Base-by-base conservation (phyloP, 345 rosid genomes). In the Jatropha curcas region DNA sequence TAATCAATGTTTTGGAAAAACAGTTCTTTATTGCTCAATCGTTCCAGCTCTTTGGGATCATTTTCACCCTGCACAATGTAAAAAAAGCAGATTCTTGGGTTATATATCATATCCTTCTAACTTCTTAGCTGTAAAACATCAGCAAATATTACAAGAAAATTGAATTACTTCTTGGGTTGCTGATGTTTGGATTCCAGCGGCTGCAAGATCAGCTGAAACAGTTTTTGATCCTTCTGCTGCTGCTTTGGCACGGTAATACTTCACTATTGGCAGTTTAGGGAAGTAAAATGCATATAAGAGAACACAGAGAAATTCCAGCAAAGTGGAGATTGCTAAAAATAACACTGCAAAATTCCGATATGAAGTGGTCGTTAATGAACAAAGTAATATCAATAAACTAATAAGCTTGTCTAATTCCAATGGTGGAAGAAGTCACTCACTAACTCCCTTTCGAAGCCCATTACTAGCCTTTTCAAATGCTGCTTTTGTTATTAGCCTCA, bases 151-250 rank as follows among this genome's bases (percentile, higher is more conserved):
- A 68, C 2, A 24, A 41, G 53, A 27, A 51, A 61, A 22, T 28
- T 41, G 6, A 27, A 28, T 45, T 53, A 76, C 46, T 45, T 30
- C 74, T 60, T 64, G 76, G 55, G 46, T 72, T 52, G 74, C 65
- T 53, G 76, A 77, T 46, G 73, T 78, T 60, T 85, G 84, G 78
- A 95, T 88, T 51, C 98, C 97, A 67, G 89, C 96, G 34, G 98
- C 97, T 31, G 84, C 96, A 75, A 95, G 94, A 76, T 90, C 98
- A 67, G 92, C 91, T 64, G 71, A 45, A 62, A 95, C 97, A 55
- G 93, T 95, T 75, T 81, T 89, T 3, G 97, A 88, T 78, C 99
- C 99, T 88, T 95, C 98, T 1, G 74, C 83, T 20, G 97, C 89
- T 0, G 98, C 98, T 83, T 91, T 95, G 0, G 89, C n/a, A 30